These are phyloP conservation scores for Melastoma malabathricum DNA, from an alignment of 345 rosid genomes.

Conservation along the genomic window DNA sequence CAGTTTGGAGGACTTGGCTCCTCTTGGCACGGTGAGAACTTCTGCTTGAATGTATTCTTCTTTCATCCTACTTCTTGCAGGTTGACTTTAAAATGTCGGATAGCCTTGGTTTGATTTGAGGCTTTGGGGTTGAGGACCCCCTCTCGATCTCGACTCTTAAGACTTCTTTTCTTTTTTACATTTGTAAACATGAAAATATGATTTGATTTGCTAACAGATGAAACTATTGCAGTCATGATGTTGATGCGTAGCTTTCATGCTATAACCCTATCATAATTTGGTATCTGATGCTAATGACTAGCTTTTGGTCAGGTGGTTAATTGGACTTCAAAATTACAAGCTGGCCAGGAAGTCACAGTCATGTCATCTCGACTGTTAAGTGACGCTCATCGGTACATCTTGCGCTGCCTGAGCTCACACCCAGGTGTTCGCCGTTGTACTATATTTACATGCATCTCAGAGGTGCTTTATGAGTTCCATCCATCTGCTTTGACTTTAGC, in stretches of 20 bases:
- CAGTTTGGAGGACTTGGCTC: constrained; percentile 65
- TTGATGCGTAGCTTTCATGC: no score
- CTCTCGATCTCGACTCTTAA: no score
- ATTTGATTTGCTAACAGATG: no score
- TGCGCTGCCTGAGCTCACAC: constrained; percentile 65
- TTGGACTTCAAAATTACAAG: constrained; percentile 49
- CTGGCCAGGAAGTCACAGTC: constrained; percentile 43
- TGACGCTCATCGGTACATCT: constrained; percentile 84
- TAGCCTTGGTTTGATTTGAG: no score
- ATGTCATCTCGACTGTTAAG: constrained; percentile 74
- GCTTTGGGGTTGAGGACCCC: no score
- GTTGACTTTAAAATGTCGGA: no score
- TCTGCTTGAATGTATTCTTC: neutral
- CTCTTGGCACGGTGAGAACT: constrained; percentile 61
- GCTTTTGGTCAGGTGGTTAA: constrained; percentile 41
- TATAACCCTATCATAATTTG: no score
- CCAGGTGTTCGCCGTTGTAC: constrained; percentile 36
- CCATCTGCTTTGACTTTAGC: no score
- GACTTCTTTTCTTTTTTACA: no score
- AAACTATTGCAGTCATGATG: no score
- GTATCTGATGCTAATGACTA: neutral
- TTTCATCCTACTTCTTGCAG: no score
- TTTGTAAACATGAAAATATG: no score
- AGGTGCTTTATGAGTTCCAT: constrained; percentile 31
- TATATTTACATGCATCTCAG: constrained; percentile 73